Evolutionary conservation across 2,329 filamentous ascomycete genomes (phyloP).

Genomic region (Fusarium sp.): DNA sequence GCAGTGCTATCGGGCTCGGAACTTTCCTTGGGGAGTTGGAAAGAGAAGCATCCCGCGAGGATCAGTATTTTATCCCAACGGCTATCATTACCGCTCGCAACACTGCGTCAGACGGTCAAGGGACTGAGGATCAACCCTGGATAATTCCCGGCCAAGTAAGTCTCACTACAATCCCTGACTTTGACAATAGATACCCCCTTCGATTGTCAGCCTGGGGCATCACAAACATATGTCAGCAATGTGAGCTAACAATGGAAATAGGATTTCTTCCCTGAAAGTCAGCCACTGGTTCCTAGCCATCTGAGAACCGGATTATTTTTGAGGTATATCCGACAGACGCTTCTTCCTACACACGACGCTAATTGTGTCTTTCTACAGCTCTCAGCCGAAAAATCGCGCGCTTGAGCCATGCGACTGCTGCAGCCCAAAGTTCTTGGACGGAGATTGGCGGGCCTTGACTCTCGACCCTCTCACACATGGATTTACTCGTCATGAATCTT

Average conservation of each 20-base stretch:
- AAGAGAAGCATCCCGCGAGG: background rate
- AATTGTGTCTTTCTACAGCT: background rate
- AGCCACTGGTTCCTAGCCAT: background rate
- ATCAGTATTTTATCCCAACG: background rate
- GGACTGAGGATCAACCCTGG: background rate
- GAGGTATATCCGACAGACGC: background rate
- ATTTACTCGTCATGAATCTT: background rate
- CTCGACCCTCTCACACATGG: background rate
- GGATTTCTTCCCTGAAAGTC: background rate
- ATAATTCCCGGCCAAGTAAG: constrained; percentile 12
- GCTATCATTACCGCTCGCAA: background rate
- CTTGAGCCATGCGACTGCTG: background rate
- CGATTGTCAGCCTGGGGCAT: too few species aligned
- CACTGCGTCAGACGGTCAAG: background rate
- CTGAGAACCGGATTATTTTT: background rate
- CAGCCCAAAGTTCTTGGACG: background rate
- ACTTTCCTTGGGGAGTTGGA: background rate
- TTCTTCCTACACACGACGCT: background rate
- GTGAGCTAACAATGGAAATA: background rate
- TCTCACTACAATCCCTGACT: background rate
- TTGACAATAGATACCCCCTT: background rate
- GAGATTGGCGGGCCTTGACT: background rate
- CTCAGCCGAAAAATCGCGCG: background rate
- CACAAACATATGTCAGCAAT: background rate
- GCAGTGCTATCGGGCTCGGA: background rate